Base-by-base conservation (phyloP, 768 basidiomycete genomes). In the Naganishia kalamii region DNA sequence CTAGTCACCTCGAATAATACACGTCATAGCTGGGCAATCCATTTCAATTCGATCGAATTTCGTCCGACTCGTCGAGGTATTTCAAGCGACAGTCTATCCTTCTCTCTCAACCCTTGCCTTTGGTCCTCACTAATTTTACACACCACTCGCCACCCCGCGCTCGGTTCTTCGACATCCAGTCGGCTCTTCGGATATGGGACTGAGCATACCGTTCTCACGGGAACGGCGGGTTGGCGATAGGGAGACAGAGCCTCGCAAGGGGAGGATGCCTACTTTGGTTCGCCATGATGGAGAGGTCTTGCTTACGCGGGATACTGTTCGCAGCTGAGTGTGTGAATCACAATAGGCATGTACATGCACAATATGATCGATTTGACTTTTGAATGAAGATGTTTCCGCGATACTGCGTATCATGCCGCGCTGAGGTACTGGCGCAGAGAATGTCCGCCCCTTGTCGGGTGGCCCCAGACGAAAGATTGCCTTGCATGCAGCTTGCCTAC, bases 281-380 rank as follows among this genome's bases (percentile, higher is more conserved):
- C 54, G 54, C 54, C 54, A 57, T 57, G 54, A 57, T 57, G 54
- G 54, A 37, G 37, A 23, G n/a, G 11, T 21, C 30, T 40, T 33
- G 54, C 54, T 57, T 40, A 25, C 37, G 54, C 35, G 35, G 35
- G 54, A 37, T 12, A 40, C 19, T 13, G 54, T 40, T 35, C 54
- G 37, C n/a, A 35, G 54, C 37, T 57, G 54, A 57, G 54, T 57
- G 54, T 12, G 54, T 37, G 54, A 57, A 57, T 57, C 54, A 57
- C 54, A 57, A 57, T 57, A 57, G 54, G 54, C 54, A 57, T 57
- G 54, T 57, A 57, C 54, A 57, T n/a, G n/a, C n/a, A n/a, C n/a
- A n/a, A n/a, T n/a, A n/a, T n/a, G n/a, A n/a, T n/a, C n/a, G n/a
- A n/a, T n/a, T n/a, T n/a, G n/a, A n/a, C n/a, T n/a, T n/a, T n/a